phyloP scores from a whole-genome alignment of 2,329 filamentous ascomycete species.

The Colletotrichum tropicicola region DNA sequence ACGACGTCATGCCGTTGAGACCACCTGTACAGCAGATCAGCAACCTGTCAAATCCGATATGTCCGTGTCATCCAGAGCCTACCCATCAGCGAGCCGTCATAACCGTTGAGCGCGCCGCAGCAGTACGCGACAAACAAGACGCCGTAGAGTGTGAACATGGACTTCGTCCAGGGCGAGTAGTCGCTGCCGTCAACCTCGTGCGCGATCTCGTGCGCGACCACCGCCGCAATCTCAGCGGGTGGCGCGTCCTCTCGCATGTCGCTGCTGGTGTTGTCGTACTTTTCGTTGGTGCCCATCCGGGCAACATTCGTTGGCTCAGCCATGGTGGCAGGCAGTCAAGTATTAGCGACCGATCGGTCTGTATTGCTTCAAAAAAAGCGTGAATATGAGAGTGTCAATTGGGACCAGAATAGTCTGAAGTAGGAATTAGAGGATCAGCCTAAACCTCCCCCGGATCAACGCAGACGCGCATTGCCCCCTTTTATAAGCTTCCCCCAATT shows the following conservation, averaged over 20 bases:
- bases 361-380: not conserved
- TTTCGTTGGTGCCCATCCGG: not conserved
- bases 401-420: not conserved
- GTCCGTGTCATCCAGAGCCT: not conserved
- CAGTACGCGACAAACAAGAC: constrained; percentile 31
- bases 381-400: not conserved
- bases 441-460: not conserved
- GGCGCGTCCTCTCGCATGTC: constrained; percentile 5
- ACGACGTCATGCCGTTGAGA: constrained; percentile 38
- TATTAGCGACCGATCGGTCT: not conserved
- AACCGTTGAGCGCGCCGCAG: constrained; percentile 30
- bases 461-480: not conserved
- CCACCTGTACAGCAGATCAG: not conserved
- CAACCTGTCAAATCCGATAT: not conserved
- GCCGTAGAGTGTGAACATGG: constrained; percentile 30
- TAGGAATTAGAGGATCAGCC: not conserved
- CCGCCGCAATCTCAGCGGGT: constrained; percentile 7
- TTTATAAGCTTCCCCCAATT: constrained; percentile 8
- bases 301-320: not conserved
- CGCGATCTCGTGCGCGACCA: constrained; percentile 24
- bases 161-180: constrained; percentile 32
- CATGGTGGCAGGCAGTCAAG: constrained; percentile 10
- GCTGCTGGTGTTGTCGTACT: not conserved
- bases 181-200: constrained; percentile 23
- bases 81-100: constrained; percentile 19